A percentile compares a stretch with the other conserved stretches of the same genome.
Conservation (phyloP, 2,329 filamentous ascomycete genomes). For the Ophiobolus disseminans region DNA sequence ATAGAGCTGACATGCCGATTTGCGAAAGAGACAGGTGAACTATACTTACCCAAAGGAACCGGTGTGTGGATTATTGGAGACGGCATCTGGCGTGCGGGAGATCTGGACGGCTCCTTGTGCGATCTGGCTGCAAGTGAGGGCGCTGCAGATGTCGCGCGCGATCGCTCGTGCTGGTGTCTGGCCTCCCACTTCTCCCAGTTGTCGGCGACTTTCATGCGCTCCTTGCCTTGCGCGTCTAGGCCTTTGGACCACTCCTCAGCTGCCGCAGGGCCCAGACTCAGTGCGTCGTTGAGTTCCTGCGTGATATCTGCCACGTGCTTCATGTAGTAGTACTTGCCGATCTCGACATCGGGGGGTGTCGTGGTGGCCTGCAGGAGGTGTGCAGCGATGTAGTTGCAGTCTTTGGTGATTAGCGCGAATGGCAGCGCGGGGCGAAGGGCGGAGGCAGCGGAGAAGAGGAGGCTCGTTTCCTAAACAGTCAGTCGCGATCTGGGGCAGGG, state of each 20-base stretch:
- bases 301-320: constrained; percentile 68
- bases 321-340: constrained; percentile 72
- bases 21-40: constrained; percentile 23
- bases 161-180: constrained; percentile 35
- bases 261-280: constrained; percentile 70
- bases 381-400: constrained; percentile 66
- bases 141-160: constrained; percentile 22
- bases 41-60: constrained; percentile 45
- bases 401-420: constrained; percentile 69
- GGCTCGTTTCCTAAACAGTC: constrained; percentile 68
- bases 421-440: constrained; percentile 72
- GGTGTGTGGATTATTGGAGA: constrained; percentile 45
- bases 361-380: constrained; percentile 61
- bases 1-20: constrained; percentile 17
- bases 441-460: constrained; percentile 69
- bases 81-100: constrained; percentile 31
- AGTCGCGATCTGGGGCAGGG: constrained; percentile 22
- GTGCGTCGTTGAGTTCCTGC: constrained; percentile 68
- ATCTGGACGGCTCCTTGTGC: constrained; percentile 28
- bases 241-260: constrained; percentile 83
- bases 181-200: constrained; percentile 80
- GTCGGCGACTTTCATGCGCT: constrained; percentile 65
- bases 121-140: constrained; percentile 24
- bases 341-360: constrained; percentile 56
- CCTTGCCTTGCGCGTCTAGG: constrained; percentile 68